phyloP scores from a whole-genome alignment of 148 eudicot species.

The Camellia sinensis region DNA sequence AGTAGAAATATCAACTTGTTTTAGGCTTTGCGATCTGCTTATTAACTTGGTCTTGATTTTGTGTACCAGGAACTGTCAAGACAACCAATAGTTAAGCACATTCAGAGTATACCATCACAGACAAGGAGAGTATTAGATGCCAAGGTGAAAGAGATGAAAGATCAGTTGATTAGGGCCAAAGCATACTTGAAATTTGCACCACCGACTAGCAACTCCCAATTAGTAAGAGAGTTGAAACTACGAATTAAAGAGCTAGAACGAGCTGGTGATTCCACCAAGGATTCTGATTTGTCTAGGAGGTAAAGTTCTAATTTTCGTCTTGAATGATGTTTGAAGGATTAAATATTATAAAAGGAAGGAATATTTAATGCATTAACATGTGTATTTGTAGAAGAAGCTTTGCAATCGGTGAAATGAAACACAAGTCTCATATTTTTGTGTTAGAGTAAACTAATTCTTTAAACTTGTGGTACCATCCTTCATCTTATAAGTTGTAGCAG shows the following conservation, averaged over 20 bases:
- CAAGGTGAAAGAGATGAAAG: slow-evolving; percentile 74
- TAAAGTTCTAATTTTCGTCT: slow-evolving; percentile 20
- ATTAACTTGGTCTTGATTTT: slow-evolving; percentile 16
- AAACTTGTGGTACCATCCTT: background rate
- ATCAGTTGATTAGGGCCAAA: slow-evolving; percentile 87
- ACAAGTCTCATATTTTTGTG: background rate
- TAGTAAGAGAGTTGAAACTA: slow-evolving; percentile 73
- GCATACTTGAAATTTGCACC: slow-evolving; percentile 71
- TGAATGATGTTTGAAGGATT: background rate
- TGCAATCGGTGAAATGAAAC: background rate
- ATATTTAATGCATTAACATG: background rate
- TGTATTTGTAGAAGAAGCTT: background rate
- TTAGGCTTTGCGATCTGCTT: slow-evolving; percentile 13
- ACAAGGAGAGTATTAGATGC: slow-evolving; percentile 39
- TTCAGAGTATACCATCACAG: slow-evolving; percentile 25
- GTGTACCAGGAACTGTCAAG: slow-evolving; percentile 29
- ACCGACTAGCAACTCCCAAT: slow-evolving; percentile 49
- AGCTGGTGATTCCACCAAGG: slow-evolving; percentile 59
- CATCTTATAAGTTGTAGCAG: background rate
- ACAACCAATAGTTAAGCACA: slow-evolving; percentile 22
- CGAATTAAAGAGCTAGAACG: slow-evolving; percentile 81
- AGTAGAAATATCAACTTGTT: slow-evolving; percentile 2
- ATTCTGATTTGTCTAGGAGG: slow-evolving; percentile 66
- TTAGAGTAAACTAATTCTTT: background rate
- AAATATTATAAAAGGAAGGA: background rate